A percentile compares a stretch with the other conserved stretches of the same genome.
Evolutionary conservation across 495 filamentous ascomycete genomes (phyloP).

Genomic region (Clohesyomyces aquaticus): DNA sequence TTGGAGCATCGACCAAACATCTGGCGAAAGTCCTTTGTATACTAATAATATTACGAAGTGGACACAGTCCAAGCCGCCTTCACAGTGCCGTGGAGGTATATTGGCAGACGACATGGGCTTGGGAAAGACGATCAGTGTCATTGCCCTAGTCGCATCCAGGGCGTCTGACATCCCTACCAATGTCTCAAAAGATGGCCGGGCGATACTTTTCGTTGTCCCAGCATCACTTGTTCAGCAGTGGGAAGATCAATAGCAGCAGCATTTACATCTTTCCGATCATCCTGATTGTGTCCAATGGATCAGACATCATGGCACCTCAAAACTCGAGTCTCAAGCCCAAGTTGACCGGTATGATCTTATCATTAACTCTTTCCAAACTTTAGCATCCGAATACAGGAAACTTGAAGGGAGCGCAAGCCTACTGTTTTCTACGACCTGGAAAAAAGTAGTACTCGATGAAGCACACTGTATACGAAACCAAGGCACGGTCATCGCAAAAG

Average conservation of each 20-base stretch:
- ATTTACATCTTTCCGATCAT: not conserved
- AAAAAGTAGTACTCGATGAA: not conserved
- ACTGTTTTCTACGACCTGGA: not conserved
- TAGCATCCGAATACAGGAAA: not conserved
- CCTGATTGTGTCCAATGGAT: not conserved
- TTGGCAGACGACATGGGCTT: slow-evolving; percentile 4
- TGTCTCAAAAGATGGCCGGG: not conserved
- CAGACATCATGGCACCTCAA: not conserved
- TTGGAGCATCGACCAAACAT: not conserved
- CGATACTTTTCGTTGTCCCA: slow-evolving; percentile 2
- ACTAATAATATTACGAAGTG: not conserved
- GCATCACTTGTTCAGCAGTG: not conserved
- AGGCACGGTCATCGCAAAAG: not conserved
- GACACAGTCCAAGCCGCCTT: not conserved
- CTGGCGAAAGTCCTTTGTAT: not conserved
- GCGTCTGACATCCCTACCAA: not conserved
- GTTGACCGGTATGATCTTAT: not conserved
- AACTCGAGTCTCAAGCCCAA: not conserved
- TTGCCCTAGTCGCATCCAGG: not conserved
- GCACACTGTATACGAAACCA: slow-evolving; percentile 4
- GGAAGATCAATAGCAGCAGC: not conserved
- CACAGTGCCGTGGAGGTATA: not conserved
- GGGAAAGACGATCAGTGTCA: not conserved
- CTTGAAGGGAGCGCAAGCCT: not conserved
- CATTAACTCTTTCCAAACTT: not conserved